A percentile compares a stretch with the other conserved stretches of the same genome.
These are phyloP conservation scores for Exserohilum rostratum DNA, from an alignment of 2,329 filamentous ascomycete species.

Conservation along the genomic window DNA sequence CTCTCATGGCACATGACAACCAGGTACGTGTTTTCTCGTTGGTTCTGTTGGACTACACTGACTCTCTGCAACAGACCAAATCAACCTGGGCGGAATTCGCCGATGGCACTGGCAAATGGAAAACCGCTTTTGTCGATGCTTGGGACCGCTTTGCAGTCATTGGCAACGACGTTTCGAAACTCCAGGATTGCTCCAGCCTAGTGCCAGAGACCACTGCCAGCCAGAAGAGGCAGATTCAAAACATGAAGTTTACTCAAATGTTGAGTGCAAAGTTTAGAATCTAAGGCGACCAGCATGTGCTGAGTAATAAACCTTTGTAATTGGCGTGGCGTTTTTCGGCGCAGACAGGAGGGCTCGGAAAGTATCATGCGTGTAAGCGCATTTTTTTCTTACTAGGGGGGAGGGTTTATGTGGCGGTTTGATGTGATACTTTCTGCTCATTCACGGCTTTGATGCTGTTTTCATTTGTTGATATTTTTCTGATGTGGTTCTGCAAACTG, in stretches of 20 bases:
- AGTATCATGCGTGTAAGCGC: too few species aligned
- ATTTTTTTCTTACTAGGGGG: too few species aligned
- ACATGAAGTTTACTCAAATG: not conserved
- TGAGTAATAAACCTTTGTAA: too few species aligned
- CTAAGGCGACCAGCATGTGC: too few species aligned
- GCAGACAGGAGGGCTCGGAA: too few species aligned
- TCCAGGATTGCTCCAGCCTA: constrained; percentile 31
- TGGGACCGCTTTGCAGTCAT: constrained; percentile 31
- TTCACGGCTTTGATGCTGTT: too few species aligned
- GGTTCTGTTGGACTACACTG: not conserved
- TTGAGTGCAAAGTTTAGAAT: constrained; percentile 6
- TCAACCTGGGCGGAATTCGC: constrained; percentile 26
- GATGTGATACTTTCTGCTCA: too few species aligned
- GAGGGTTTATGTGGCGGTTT: too few species aligned
- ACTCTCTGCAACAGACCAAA: constrained; percentile 19
- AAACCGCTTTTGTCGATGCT: constrained; percentile 25
- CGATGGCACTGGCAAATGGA: constrained; percentile 23
- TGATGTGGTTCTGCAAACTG: too few species aligned
- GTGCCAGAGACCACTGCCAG: constrained; percentile 10
- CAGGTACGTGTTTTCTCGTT: constrained; percentile 9
- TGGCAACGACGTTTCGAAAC: constrained; percentile 26
- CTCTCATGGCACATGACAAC: constrained; percentile 25
- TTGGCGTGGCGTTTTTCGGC: too few species aligned
- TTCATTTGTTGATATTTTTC: too few species aligned
- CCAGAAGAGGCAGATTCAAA: not conserved